These are phyloP conservation scores for Vitis hybrid DNA, from an alignment of 177 flowering plant species.

Conservation along the genomic window DNA sequence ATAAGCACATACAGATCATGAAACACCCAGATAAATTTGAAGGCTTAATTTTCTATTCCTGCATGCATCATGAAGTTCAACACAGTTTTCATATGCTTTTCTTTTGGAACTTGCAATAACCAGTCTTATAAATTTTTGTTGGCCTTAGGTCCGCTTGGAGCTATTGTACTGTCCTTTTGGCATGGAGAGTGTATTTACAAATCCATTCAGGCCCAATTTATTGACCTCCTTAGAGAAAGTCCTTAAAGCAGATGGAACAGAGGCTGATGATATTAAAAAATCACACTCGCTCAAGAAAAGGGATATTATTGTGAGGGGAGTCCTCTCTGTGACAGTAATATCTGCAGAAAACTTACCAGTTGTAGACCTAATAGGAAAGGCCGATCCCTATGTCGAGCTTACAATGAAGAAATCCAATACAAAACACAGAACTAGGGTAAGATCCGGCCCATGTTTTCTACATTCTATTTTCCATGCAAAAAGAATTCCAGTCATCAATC, in stretches of 20 bases:
- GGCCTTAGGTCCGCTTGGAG: conserved; percentile 83
- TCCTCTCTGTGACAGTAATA: conserved; percentile 84
- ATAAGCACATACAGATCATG: no score
- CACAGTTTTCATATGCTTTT: neutral
- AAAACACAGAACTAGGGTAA: conserved; percentile 78
- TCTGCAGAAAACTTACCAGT: conserved; percentile 90
- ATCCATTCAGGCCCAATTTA: conserved; percentile 55
- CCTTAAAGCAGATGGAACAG: conserved; percentile 42
- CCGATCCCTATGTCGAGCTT: conserved; percentile 86
- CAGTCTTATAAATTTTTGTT: neutral
- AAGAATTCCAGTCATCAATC: no score
- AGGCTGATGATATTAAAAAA: conserved; percentile 31
- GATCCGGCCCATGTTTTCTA: neutral
- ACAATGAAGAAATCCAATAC: conserved; percentile 68
- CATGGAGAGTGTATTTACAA: conserved; percentile 45
- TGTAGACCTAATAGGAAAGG: conserved; percentile 86
- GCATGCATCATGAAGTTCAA: neutral
- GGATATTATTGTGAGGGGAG: conserved; percentile 88
- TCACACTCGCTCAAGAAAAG: conserved; percentile 38
- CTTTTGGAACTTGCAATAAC: neutral
- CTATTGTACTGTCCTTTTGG: conserved; percentile 80
- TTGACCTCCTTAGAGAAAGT: conserved; percentile 86
- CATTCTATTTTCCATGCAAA: neutral
- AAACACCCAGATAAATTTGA: no score
- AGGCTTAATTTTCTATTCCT: no score